Evolutionary conservation across 2,329 filamentous ascomycete genomes (phyloP).

Genomic region (Penicillium sclerotiorum): DNA sequence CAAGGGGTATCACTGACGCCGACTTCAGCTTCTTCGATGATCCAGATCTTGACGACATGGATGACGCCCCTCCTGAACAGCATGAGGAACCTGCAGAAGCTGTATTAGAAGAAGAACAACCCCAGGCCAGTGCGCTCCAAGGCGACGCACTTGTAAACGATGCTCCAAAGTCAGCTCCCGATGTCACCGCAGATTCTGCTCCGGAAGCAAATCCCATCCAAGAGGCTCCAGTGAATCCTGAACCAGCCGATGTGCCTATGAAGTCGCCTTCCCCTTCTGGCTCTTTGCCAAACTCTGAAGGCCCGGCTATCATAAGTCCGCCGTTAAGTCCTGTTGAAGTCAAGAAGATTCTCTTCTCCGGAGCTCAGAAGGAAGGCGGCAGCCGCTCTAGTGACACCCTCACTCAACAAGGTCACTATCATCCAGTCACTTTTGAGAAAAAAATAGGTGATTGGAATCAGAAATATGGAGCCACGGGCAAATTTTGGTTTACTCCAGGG

Average conservation of each 20-base stretch:
- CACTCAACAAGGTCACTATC: conserved; percentile 51
- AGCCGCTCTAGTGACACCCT: conserved; percentile 11
- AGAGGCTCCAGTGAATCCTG: neutral
- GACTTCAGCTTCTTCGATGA: conserved; percentile 69
- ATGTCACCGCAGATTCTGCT: too few species aligned
- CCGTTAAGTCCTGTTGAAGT: conserved; percentile 45
- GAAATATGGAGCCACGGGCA: conserved; percentile 56
- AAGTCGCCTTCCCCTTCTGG: conserved; percentile 4
- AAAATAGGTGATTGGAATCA: conserved; percentile 52
- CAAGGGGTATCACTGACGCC: conserved; percentile 61
- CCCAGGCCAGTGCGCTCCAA: conserved; percentile 16
- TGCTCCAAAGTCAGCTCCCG: too few species aligned
- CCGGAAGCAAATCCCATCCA: neutral
- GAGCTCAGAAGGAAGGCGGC: conserved; percentile 7
- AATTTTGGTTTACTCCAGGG: conserved; percentile 43
- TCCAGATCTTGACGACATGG: conserved; percentile 41
- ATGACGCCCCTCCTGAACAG: conserved; percentile 17
- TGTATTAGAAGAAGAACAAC: conserved; percentile 10
- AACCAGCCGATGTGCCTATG: conserved; percentile 7
- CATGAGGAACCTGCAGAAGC: conserved; percentile 17
- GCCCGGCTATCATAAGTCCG: conserved; percentile 41
- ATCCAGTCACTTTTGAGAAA: conserved; percentile 55
- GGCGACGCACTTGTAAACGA: too few species aligned
- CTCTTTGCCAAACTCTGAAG: conserved; percentile 20
- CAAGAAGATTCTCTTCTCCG: conserved; percentile 50